phyloP scores from a whole-genome alignment of 1,139 yeast species.

The Lodderomyces theae region DNA sequence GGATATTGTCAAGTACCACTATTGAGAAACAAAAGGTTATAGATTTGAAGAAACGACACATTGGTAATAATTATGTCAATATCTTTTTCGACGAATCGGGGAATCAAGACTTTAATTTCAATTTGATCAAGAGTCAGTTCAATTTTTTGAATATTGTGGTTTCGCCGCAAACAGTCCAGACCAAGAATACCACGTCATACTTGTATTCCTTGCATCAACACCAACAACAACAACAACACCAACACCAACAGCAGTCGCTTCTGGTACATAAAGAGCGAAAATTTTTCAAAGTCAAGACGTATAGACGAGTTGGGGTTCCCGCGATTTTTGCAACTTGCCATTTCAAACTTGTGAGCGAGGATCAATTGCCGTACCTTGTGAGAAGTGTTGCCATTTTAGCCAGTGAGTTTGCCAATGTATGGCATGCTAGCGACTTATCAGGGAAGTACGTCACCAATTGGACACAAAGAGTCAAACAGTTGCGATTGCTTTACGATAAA shows the following conservation, averaged over 20 bases:
- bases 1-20: not conserved
- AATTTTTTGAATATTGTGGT: conserved; percentile 79
- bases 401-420: conserved; percentile 69
- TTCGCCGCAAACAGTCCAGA: conserved; percentile 51
- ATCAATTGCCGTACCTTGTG: conserved; percentile 59
- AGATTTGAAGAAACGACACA: conserved; percentile 73
- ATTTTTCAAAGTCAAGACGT: conserved; percentile 60
- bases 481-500: conserved; percentile 47
- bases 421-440: conserved; percentile 47
- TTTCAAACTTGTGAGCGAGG: conserved; percentile 63
- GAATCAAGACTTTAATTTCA: conserved; percentile 58
- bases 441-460: conserved; percentile 60
- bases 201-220: not conserved
- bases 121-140: conserved; percentile 73
- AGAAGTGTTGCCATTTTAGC: conserved; percentile 67
- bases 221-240: too few species aligned
- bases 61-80: conserved; percentile 82
- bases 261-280: too few species aligned
- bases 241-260: too few species aligned
- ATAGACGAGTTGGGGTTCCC: conserved; percentile 68
- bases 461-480: conserved; percentile 63
- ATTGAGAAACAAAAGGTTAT: conserved; percentile 9
- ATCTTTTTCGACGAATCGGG: conserved; percentile 76
- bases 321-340: conserved; percentile 76
- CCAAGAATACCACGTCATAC: conserved; percentile 6